Base-by-base conservation (phyloP, 495 filamentous ascomycete species). In the Annulohypoxylon bovei region DNA sequence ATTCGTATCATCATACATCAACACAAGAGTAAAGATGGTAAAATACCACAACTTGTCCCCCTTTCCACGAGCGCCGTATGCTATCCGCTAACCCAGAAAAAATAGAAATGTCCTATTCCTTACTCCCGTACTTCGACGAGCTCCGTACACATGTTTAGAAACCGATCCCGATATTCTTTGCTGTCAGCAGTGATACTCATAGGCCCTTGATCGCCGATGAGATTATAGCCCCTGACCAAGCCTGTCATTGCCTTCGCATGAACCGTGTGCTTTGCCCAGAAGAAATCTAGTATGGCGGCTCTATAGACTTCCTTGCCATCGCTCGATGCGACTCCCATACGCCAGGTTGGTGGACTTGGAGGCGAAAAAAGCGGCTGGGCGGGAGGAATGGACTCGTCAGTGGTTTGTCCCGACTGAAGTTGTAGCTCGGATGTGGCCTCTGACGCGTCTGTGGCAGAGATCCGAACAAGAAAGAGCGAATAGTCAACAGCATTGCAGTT, bases 111-210 rank as follows among this genome's bases (percentile, higher is more conserved):
- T 3, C 25, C 6, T 25, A 8, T 18, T 16, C 28, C 16, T 53
- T 37, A 72, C 39, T 77, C 78, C 49, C 81, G 72, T 1, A 89
- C 74, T 74, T 89, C 84, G 4, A 91, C 78, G 69, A 87, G 81
- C 5, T 76, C 81, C 44, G 79, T 70, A 12, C 89, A 83, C 89
- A 92, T 90, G 49, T 79, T 78, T 62, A 91, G 66, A 62, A 92
- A 92, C 60, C 90, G 85, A 71, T 84, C 72, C 5, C 88, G 80
- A 75, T 92, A 92, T 74, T 92, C 90, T 4, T 83, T 78, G 0
- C 88, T 84, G 4, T 86, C 87, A 0, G 90, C 88, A 0, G 90
- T 92, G 62, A 92, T 90, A 52, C 85, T 89, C 90, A 92, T 92
- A 4, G 84, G 88, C 0, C 89, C 90, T 53, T 86, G 81, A 6